These are phyloP conservation scores for Mycosphaerella arachidis DNA, from an alignment of 2,329 filamentous ascomycete species.

Conservation along the genomic window DNA sequence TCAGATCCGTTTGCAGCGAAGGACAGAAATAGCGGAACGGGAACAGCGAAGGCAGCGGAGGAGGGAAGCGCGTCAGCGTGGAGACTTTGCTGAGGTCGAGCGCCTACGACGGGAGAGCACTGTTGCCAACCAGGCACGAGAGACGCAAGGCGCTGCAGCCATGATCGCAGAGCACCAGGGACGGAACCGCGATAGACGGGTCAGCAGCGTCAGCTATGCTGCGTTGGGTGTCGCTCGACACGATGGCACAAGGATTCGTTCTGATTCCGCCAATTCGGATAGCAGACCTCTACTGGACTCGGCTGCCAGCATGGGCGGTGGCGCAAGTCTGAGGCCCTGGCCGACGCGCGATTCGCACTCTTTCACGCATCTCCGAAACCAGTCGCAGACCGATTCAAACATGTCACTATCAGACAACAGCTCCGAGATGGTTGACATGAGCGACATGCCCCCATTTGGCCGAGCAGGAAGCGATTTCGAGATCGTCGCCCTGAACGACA, in stretches of 20 bases:
- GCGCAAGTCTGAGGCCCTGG: conserved; percentile 28
- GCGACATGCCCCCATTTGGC: conserved; percentile 29
- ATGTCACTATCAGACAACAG: conserved; percentile 37
- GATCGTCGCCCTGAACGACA: conserved; percentile 37
- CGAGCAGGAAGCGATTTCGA: conserved; percentile 40
- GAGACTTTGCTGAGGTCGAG: conserved; percentile 66
- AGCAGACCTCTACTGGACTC: conserved; percentile 66
- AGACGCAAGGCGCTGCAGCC: conserved; percentile 36
- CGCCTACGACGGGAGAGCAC: conserved; percentile 56
- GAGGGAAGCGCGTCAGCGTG: conserved; percentile 65
- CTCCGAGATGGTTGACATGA: conserved; percentile 22
- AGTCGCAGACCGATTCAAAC: conserved; percentile 39
- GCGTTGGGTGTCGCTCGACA: conserved; percentile 71
- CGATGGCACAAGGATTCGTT: conserved; percentile 66
- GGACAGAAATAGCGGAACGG: conserved; percentile 69
- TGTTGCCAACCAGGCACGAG: conserved; percentile 45
- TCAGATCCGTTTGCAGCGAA: conserved; percentile 75
- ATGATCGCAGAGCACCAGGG: conserved; percentile 56
- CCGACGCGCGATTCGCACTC: conserved; percentile 23
- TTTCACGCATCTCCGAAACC: conserved; percentile 39
- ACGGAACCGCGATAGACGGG: conserved; percentile 57
- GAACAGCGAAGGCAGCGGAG: conserved; percentile 68
- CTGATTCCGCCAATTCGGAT: conserved; percentile 70
- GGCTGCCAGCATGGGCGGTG: conserved; percentile 57
- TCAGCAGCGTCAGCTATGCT: conserved; percentile 72